phyloP scores from a whole-genome alignment of 305 asterid genomes.

The Stenogyne calaminthoides region DNA sequence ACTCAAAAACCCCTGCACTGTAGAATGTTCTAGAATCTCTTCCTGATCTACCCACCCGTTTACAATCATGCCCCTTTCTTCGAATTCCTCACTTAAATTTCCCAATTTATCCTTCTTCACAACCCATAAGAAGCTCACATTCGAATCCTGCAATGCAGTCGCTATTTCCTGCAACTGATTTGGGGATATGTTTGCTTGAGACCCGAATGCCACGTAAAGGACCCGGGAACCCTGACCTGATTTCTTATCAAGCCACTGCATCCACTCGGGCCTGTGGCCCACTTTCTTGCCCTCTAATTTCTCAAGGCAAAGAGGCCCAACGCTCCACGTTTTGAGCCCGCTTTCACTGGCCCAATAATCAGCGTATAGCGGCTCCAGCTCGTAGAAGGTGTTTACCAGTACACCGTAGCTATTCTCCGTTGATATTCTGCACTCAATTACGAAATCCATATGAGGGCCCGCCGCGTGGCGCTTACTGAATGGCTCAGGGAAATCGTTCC shows the following conservation, averaged over 20 bases:
- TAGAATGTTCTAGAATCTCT: conserved; percentile 43
- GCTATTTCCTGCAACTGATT: conserved; percentile 55
- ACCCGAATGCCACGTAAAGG: conserved; percentile 66
- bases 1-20: conserved; percentile 42
- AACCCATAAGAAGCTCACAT: conserved; percentile 63
- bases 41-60: conserved; percentile 52
- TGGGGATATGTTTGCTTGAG: conserved; percentile 59
- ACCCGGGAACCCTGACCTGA: conserved; percentile 37
- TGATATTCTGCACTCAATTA: conserved; percentile 22
- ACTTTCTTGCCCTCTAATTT: conserved; percentile 5
- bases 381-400: conserved; percentile 52
- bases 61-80: conserved; percentile 40
- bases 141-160: conserved; percentile 45
- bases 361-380: conserved; percentile 44
- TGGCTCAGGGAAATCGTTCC: conserved; percentile 50
- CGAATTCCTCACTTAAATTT: conserved; percentile 15
- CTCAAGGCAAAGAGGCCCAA: conserved; percentile 63
- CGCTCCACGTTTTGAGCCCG: conserved; percentile 35
- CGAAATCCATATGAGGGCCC: conserved; percentile 44
- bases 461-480: conserved; percentile 34
- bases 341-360: conserved; percentile 27
- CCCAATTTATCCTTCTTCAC: conserved; percentile 26
- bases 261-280: conserved; percentile 33
- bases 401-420: conserved; percentile 44
- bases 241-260: conserved; percentile 60